A percentile compares a stretch with the other conserved stretches of the same genome.
phyloP scores from a whole-genome alignment of 2,329 filamentous ascomycete species.

The Epichloe gansuensis region DNA sequence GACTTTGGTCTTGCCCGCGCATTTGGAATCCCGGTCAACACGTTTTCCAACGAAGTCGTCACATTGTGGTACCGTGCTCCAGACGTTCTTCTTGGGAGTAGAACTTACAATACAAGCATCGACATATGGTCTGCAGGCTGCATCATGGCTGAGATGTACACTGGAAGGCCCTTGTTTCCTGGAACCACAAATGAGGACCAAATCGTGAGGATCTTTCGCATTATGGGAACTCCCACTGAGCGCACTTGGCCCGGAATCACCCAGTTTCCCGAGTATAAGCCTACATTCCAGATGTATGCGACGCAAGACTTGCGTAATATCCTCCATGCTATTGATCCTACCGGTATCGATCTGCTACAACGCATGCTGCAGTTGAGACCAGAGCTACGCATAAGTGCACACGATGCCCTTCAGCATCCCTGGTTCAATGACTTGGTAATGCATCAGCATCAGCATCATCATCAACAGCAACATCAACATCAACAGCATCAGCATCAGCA shows the following conservation, averaged over 20 bases:
- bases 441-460: slow-evolving; percentile 37
- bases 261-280: slow-evolving; percentile 95
- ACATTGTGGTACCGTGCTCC: slow-evolving; percentile 96
- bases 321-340: slow-evolving; percentile 76
- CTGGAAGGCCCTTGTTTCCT: slow-evolving; percentile 85
- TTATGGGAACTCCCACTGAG: slow-evolving; percentile 97
- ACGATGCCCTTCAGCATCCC: slow-evolving; percentile 75
- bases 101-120: slow-evolving; percentile 99
- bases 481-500: slow-evolving; percentile 28
- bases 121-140: slow-evolving; percentile 99
- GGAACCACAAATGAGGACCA: slow-evolving; percentile 98
- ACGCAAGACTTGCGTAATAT: slow-evolving; percentile 83
- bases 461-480: slow-evolving; percentile 18
- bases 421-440: slow-evolving; percentile 76
- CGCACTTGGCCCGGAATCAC: slow-evolving; percentile 92
- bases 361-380: slow-evolving; percentile 88
- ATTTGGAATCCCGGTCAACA: slow-evolving; percentile 95
- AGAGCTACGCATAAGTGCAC: slow-evolving; percentile 79
- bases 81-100: slow-evolving; percentile 82
- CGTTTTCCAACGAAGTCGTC: slow-evolving; percentile 95
- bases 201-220: slow-evolving; percentile 88
- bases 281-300: slow-evolving; percentile 85
- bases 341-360: slow-evolving; percentile 76
- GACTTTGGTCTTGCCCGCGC: slow-evolving; percentile 91
- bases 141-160: slow-evolving; percentile 99